Base-by-base conservation (phyloP, 345 rosid genomes). In the Eutrema yunnanense region DNA sequence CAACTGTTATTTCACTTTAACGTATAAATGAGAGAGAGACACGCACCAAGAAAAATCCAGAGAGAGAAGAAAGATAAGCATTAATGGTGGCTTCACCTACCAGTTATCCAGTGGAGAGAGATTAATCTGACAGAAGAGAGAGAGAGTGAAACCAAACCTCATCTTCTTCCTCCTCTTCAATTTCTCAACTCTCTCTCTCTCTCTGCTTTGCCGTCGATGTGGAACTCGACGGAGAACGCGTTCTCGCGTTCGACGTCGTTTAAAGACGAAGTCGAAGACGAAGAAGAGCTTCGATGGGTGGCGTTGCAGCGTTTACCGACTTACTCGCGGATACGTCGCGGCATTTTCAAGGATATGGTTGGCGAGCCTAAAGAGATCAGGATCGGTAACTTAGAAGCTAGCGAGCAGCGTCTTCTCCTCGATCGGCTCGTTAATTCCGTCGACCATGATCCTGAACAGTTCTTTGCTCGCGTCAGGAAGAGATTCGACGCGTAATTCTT, bases 241-340 rank as follows among this genome's bases (percentile, higher is more conserved):
- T 88, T 94, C 67, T 73, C 87, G n/a, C 81, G 92, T 67, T 63
- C 95, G 76, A 59, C 88, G 50, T 89, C 97, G 74, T 82, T 81
- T 58, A 69, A 78, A 73, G 92, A 86, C 71, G 84, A 80, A 30
- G 88, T 72, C 0, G 87, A 82, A 16, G 86, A 90, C 13, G 94
- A 94, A 83, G 97, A 91, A 82, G 92, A 87, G 56, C 87, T 94
- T 3, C 89, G 84, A 14, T 94, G 96, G 97, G 99, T 90, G 13
- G 99, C 96, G 67, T 67, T 95, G 44, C 93, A 95, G 85, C 81
- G 99, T 33, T 78, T 95, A 43, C 99, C 99, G 4, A 92, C 97
- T 13, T 88, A 89, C 67, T 53, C 79, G 2, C 76, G 97, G 6
- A 89, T 80, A 14, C 88, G 99, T 9, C 79, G 93, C 5, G 96